phyloP scores from a whole-genome alignment of 2,329 filamentous ascomycete genomes.

The Sarocladium brachiariae region DNA sequence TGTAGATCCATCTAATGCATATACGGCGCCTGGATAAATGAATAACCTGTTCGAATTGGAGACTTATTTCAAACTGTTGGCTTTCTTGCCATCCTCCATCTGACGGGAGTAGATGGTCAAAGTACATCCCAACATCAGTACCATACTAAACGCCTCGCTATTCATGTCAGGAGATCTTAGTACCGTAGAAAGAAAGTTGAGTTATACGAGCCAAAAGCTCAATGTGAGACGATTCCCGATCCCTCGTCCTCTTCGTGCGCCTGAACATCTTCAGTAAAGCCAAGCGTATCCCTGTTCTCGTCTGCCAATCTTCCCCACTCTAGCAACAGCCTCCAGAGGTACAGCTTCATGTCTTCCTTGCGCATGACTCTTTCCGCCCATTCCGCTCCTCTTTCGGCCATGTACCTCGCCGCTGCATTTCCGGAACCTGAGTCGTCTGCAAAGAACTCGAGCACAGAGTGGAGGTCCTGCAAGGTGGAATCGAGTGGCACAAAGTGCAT shows the following conservation, averaged over 20 bases:
- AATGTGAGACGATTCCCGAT: neutral
- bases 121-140: neutral
- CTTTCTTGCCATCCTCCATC: neutral
- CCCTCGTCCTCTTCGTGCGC: neutral
- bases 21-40: slow-evolving; percentile 7
- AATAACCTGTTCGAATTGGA: neutral
- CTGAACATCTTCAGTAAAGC: slow-evolving; percentile 36
- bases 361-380: slow-evolving; percentile 59
- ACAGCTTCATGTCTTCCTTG: slow-evolving; percentile 60
- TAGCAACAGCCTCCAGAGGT: slow-evolving; percentile 54
- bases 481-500: slow-evolving; percentile 67
- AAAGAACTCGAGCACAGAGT: slow-evolving; percentile 59
- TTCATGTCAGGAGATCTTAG: neutral
- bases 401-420: slow-evolving; percentile 50
- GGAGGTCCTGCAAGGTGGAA: slow-evolving; percentile 60
- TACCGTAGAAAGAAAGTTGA: too few relatives aligned
- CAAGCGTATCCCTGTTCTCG: slow-evolving; percentile 35
- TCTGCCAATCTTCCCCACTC: slow-evolving; percentile 49
- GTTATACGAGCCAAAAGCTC: too few relatives aligned
- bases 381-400: slow-evolving; percentile 51
- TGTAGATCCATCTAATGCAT: slow-evolving; percentile 5
- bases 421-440: slow-evolving; percentile 39
- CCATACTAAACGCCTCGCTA: neutral
- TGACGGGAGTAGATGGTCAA: neutral
- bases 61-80: too few relatives aligned